Evolutionary conservation across 768 basidiomycete genomes (phyloP), one percentile per base, ranked within the genome.

Genomic region (Tricholoma saponaceum): DNA sequence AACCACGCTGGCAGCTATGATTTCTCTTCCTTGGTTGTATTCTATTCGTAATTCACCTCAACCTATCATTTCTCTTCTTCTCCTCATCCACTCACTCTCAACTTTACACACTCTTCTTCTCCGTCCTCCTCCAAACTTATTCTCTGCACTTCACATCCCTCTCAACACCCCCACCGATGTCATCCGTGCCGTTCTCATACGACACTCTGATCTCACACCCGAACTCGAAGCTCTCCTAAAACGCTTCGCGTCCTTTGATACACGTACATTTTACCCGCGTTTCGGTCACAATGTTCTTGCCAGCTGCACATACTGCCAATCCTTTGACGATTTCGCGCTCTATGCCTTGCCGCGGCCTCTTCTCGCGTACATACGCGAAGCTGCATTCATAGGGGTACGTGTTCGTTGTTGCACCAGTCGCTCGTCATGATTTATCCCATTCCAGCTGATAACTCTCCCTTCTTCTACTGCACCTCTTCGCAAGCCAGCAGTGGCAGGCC

Each of bases 271-370:
- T 46, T 91, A 89, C 63, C 62, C 64, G 60, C 89, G 89, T 56
- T 87, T 89, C 58, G 89, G 89, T 22, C 89, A 91, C 68, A 68
- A 77, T 25, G 80, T 82, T 4, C 69, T 91, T 14, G 74, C 83
- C 46, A 78, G 76, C 7, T 91, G 89, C 70, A 76, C 76, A n/a
- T 83, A 85, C 66, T 91, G 89, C 68, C 77, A 76, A 20, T 80
- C 84, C 13, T 76, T 76, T 52, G 68, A 78, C 25, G 88, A 90
- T 57, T 90, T 81, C 66, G 78, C 78, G 8, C 68, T 87, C 12
- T 86, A 80, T 66, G 77, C 81, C 6, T 65, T 87, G 23, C 82
- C 86, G 1, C 70, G 73, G 6, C 74, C 81, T 18, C 66, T 86
- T 20, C 73, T 87, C 9, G 77, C 82, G 33, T 90, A 90, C 62